phyloP scores from a whole-genome alignment of 768 basidiomycete species.

The Roridomyces roridus region DNA sequence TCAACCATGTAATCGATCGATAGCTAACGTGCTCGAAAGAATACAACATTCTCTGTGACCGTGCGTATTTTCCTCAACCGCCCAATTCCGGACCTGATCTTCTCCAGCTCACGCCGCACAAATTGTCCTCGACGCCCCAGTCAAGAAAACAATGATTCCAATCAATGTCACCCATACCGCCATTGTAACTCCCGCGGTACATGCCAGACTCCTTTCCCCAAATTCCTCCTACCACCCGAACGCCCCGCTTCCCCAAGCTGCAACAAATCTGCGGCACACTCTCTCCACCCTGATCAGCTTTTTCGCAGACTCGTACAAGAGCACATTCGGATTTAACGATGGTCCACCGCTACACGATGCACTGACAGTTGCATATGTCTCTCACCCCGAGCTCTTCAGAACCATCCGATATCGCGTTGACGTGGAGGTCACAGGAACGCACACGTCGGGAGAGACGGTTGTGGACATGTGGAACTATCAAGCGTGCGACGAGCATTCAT shows the following conservation, averaged over 20 bases:
- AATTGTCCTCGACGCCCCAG: slow-evolving; percentile 76
- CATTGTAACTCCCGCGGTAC: slow-evolving; percentile 67
- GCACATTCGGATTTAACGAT: slow-evolving; percentile 80
- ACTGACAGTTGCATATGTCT: slow-evolving; percentile 79
- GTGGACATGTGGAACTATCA: slow-evolving; percentile 78
- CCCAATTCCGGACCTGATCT: not conserved
- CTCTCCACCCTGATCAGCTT: slow-evolving; percentile 77
- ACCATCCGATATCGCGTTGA: slow-evolving; percentile 77
- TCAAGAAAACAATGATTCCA: slow-evolving; percentile 78
- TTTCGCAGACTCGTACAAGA: slow-evolving; percentile 76
- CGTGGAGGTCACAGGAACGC: slow-evolving; percentile 72
- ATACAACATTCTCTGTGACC: slow-evolving; percentile 84
- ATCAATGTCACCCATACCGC: slow-evolving; percentile 90
- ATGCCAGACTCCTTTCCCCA: slow-evolving; percentile 56
- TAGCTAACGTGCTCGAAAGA: slow-evolving; percentile 45
- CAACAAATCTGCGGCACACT: slow-evolving; percentile 66
- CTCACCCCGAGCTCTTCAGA: slow-evolving; percentile 69
- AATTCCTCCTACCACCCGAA: slow-evolving; percentile 15
- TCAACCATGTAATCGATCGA: not conserved
- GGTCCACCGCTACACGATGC: slow-evolving; percentile 92
- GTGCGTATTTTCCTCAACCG: slow-evolving; percentile 47
- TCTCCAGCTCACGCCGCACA: slow-evolving; percentile 77
- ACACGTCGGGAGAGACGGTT: slow-evolving; percentile 78
- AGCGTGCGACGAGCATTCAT: slow-evolving; percentile 61
- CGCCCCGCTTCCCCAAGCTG: slow-evolving; percentile 37